Base-by-base conservation (phyloP, 2,329 filamentous ascomycete genomes). In the Sclerotinia minor region DNA sequence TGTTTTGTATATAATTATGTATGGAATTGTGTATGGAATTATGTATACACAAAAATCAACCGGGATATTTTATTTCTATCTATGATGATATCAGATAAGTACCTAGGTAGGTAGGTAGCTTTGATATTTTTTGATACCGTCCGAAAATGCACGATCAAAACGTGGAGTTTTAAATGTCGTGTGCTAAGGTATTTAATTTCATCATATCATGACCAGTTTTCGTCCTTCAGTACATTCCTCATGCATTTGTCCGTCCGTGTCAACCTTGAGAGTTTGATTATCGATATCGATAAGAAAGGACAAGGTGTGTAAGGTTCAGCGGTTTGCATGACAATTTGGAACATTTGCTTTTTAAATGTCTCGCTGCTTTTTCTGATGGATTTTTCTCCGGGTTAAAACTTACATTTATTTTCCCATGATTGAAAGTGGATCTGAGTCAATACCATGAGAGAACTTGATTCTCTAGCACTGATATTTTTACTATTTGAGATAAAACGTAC, bases 251-350 rank as follows among this genome's bases (percentile, higher is more conserved):
- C 32, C 11, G 53, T 55, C 53, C 32, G 53, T 55, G 53, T 55
- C 53, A 55, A 55, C 53, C 32, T 55, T 7, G 32, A 15, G 35
- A 24, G 2, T 13, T 35, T 4, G 24, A 11, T 24, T 38, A 57
- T 57, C 54, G 32, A 57, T 57, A 41, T 57, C 54, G 54, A 57
- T 57, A 57, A 54, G 52, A 54, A n/a, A n/a, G 47, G 2, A 38
- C 19, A n/a, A n/a, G 47, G n/a, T 11, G 21, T 24, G 47, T 49
- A 49, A 24, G 47, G 47, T 49, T 49, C 47, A 49, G 47, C 21
- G 47, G 47, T n/a, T 49, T 49, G 47, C 47, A 49, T 49, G 47
- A 49, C n/a, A 3, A 9, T n/a, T 41, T 41, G 38, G 8, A n/a
- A 49, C 21, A n/a, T 49, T 49, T 21, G 47, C 21, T 24, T 21